Conservation (phyloP, 2,329 filamentous ascomycete species). For the Alternaria metachromatica region DNA sequence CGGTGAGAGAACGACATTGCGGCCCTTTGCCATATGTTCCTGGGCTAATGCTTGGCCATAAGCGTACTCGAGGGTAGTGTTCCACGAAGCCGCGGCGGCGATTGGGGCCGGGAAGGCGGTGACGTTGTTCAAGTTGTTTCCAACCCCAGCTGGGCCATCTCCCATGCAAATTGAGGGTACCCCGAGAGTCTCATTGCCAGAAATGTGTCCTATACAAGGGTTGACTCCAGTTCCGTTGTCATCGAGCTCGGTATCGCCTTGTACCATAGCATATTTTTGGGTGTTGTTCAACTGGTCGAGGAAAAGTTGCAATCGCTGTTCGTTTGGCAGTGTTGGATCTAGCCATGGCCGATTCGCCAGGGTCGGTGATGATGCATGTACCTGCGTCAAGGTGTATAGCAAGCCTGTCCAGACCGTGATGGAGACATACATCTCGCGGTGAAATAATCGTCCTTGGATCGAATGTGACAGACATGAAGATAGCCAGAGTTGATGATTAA, state of each 20-base stretch:
- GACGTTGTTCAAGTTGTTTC: conserved; percentile 2
- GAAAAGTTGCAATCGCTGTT: conserved; percentile 1
- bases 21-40: background rate
- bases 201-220: conserved; percentile 6
- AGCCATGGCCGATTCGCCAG: background rate
- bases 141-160: conserved; percentile 5
- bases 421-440: background rate
- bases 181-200: background rate
- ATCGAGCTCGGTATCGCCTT: conserved; percentile 6
- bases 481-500: background rate
- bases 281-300: conserved; percentile 2
- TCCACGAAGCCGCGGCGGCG: background rate
- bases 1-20: conserved; percentile 9
- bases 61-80: background rate
- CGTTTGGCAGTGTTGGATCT: background rate
- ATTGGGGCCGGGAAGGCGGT: conserved; percentile 1
- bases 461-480: background rate
- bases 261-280: conserved; percentile 6
- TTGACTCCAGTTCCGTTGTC: conserved; percentile 2
- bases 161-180: conserved; percentile 8
- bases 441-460: background rate
- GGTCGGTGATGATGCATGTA: background rate
- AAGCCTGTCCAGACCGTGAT: background rate
- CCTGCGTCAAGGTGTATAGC: background rate
- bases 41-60: conserved; percentile 2